Evolutionary conservation across 2,329 filamentous ascomycete genomes (phyloP).

Genomic region (Paraconiothyrium sp.): DNA sequence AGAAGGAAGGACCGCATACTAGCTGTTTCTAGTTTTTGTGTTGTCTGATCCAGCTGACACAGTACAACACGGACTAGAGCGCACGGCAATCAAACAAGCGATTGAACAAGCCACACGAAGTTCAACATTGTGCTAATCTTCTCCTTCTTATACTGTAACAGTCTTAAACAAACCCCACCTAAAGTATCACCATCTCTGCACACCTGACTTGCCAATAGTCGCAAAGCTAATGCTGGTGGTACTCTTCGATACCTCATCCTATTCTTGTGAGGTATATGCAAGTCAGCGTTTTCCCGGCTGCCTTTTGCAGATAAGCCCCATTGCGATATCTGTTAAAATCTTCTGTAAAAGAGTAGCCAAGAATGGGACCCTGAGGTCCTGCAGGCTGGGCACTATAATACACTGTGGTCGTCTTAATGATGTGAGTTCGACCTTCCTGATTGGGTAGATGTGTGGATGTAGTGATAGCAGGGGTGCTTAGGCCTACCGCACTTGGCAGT

Average conservation of each 20-base stretch:
- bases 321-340: constrained; percentile 10
- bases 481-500: background rate
- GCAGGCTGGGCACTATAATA: constrained; percentile 21
- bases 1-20: constrained; percentile 44
- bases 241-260: background rate
- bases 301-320: constrained; percentile 14
- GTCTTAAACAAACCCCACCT: background rate
- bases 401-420: constrained; percentile 7
- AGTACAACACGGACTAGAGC: background rate
- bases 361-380: constrained; percentile 4
- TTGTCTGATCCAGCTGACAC: background rate
- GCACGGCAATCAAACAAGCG: background rate
- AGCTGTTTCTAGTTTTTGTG: constrained; percentile 4
- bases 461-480: constrained; percentile 7
- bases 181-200: background rate
- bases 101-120: background rate
- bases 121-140: background rate
- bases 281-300: constrained; percentile 9
- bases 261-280: constrained; percentile 5
- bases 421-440: constrained; percentile 15
- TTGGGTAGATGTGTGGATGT: constrained; percentile 7
- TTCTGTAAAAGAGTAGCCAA: constrained; percentile 14
- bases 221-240: constrained; percentile 6
- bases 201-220: constrained; percentile 8
- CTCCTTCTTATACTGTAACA: constrained; percentile 6